Evolutionary conservation across 2,329 filamentous ascomycete genomes (phyloP), one percentile per base, ranked within the genome.

Genomic region (Microsporum ferrugineum): DNA sequence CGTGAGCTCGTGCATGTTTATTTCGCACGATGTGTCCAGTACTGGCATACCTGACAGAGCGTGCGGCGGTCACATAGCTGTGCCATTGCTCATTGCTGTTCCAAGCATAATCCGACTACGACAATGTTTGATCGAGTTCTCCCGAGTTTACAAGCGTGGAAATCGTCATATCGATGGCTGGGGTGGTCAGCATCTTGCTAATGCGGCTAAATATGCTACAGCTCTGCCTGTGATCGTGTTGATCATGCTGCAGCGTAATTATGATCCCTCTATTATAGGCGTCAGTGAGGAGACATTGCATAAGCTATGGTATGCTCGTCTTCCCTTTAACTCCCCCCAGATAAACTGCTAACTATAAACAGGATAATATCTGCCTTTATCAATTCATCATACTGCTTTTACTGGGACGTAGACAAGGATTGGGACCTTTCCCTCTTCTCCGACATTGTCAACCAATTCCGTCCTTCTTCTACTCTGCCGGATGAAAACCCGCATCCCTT

Each of bases 351-450:
- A 55, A 43, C 55, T 29, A 12, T 12, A 43, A 29, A 38, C 12
- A 94, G 89, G 86, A 77, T 95, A 34, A 75, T 82, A 39, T 87
- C 87, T 49, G 88, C 89, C 34, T 77, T 90, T 38, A 71, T 94
- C 68, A 96, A 99, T 73, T 95, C 89, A 12, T 79, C 88, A 51
- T 99, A 96, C 76, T 91, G 88, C n/a, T 97, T 97, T 78, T 99
- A 94, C 79, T 99, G 94, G 94, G 94, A 99, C 69, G 85, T 97
- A 34, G 82, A 89, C 60, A 94, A 91, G 77, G 94, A 99, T 78
- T 99, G 94, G 94, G 94, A 97, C 71, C 80, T 99, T 64, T 89
- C 88, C 0, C 80, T 97, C 12, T 88, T 97, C 70, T 83, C 87
- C 2, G 72, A 79, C 1, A 72, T 77, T 12, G 75, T 75, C 41